Evolutionary conservation across 2,329 filamentous ascomycete genomes (phyloP).

Genomic region (Fusarium subtropicale): DNA sequence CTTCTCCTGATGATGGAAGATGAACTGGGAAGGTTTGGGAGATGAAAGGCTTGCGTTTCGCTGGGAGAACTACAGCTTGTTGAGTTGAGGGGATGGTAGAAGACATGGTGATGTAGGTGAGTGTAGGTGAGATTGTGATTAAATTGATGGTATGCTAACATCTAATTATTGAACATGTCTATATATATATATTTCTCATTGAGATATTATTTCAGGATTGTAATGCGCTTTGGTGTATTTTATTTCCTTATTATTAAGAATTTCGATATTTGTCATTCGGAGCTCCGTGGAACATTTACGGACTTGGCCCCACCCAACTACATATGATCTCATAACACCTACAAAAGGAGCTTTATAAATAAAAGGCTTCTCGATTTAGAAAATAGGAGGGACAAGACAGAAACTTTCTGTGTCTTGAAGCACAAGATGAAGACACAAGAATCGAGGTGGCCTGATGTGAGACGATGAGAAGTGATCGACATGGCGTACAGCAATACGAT

Average conservation of each 20-base stretch:
- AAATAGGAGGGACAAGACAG: background rate
- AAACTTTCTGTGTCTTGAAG: background rate
- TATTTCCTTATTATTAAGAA: background rate
- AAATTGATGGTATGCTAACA: background rate
- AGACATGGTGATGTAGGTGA: constrained; percentile 25
- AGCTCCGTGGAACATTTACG: constrained; percentile 25
- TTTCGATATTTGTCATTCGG: constrained; percentile 19
- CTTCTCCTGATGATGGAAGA: constrained; percentile 58
- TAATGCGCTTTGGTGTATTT: background rate
- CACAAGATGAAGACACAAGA: background rate
- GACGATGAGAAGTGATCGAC: background rate
- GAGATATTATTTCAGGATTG: background rate
- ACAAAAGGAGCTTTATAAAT: background rate
- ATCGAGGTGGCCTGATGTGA: constrained; percentile 4
- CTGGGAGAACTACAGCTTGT: constrained; percentile 70
- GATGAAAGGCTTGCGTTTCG: constrained; percentile 61
- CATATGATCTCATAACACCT: constrained; percentile 5
- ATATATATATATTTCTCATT: background rate
- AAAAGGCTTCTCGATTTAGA: background rate
- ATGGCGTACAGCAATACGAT: background rate
- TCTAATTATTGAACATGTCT: background rate
- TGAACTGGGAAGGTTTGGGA: constrained; percentile 62
- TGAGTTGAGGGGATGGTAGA: constrained; percentile 68
- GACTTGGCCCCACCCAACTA: constrained; percentile 4
- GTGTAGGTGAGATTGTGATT: background rate